phyloP scores from a whole-genome alignment of 345 rosid genomes.

The Citrus hindsii region DNA sequence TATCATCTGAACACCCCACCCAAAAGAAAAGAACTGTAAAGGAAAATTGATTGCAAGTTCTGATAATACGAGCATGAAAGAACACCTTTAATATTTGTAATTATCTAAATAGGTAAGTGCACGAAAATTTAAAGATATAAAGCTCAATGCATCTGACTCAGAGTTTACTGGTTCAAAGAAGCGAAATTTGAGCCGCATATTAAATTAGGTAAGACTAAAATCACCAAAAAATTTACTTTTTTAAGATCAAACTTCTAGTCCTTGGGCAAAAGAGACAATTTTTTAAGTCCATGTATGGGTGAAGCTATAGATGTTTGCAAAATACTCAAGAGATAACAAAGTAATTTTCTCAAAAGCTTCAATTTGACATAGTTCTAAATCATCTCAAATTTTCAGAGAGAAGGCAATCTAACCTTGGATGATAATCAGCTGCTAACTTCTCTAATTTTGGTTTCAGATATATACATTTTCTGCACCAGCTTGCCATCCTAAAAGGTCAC shows the following conservation, averaged over 20 bases:
- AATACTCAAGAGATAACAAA: neutral
- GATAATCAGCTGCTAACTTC: constrained; percentile 85
- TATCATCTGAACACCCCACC: neutral
- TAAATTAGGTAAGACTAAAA: neutral
- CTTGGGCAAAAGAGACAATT: neutral
- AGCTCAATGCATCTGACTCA: neutral
- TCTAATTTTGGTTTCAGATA: constrained; percentile 84
- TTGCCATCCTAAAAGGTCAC: constrained; percentile 81
- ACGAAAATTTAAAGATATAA: neutral
- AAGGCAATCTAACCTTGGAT: constrained; percentile 56
- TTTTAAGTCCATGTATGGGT: neutral
- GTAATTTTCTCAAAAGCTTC: neutral
- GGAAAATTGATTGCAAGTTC: neutral
- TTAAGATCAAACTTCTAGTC: neutral
- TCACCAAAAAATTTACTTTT: neutral
- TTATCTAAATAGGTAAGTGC: neutral
- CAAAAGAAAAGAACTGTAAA: too few species aligned
- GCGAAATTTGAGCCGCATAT: neutral
- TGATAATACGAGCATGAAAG: neutral
- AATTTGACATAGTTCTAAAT: neutral
- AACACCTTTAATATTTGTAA: neutral
- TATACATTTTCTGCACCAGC: constrained; percentile 95
- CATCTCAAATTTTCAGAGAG: neutral
- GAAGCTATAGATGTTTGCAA: neutral
- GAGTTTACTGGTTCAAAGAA: neutral